Base-by-base conservation (phyloP, 2,329 filamentous ascomycete genomes). In the Aspergillus niger region DNA sequence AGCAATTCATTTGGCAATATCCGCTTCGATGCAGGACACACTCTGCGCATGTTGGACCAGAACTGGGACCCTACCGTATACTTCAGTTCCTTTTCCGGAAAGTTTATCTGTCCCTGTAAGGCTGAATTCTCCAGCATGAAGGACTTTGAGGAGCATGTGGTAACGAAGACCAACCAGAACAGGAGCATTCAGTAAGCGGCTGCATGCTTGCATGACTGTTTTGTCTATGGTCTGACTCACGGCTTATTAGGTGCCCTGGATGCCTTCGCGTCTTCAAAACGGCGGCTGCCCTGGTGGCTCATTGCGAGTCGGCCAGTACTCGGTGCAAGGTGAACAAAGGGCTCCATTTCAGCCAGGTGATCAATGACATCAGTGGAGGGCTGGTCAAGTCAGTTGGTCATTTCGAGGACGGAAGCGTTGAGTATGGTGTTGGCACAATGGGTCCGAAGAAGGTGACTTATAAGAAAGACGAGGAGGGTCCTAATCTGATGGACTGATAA, bases 191-290 rank as follows among this genome's bases (percentile, higher is more conserved):
- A 72, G 69, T 71, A 60, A 30, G 65, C 59, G 5, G 10, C 11
- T n/a, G n/a, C 13, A 24, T 49, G 10, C 32, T 38, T 57, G 7
- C 4, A 30, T n/a, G 10, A 15, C 17, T 32, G 32, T 36, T 36
- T 36, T 36, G 32, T 13, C 11, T 36, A 13, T 36, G 32, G 32
- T 36, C 32, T 36, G 15, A 44, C 55, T 66, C 52, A 64, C 54
- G 5, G 38, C 11, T 36, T 2, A 2, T 10, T 51, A 76, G 74
- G 39, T 81, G 79, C 58, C 75, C 77, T 5, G 66, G 68, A 15
- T 81, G 79, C 48, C 64, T 72, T 51, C 76, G 73, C 39, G 50
- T 65, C 26, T 81, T 80, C 69, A 73, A 73, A 26, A 72, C 69
- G 10, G 72, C 70, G 0, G 62, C 74, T 0, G 77, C 76, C 0